phyloP scores from a whole-genome alignment of 306 rosid genomes.

The Castanea sativa region DNA sequence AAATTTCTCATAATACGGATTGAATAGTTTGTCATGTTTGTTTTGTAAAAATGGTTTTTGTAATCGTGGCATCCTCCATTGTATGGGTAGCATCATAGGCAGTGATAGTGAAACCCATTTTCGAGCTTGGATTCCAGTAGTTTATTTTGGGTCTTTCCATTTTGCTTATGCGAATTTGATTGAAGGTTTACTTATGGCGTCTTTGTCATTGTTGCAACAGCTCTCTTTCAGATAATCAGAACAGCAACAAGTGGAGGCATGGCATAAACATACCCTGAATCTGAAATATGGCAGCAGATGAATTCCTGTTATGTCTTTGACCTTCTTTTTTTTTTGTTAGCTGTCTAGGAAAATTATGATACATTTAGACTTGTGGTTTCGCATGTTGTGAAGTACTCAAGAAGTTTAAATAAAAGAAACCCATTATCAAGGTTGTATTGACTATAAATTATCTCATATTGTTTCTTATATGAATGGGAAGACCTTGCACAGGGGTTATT shows the following conservation, averaged over 20 bases:
- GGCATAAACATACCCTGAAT: constrained; percentile 47
- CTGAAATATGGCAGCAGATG: constrained; percentile 17
- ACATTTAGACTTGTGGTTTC: constrained; percentile 41
- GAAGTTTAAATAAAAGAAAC: constrained; percentile 21
- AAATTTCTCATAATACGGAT: no score
- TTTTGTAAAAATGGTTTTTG: no score
- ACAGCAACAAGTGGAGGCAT: constrained; percentile 92
- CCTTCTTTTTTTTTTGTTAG: constrained; percentile 17
- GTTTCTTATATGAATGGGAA: no score
- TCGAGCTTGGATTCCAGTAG: background rate
- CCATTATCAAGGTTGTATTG: background rate
- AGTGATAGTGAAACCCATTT: background rate
- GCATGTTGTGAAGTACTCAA: constrained; percentile 41
- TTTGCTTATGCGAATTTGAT: background rate
- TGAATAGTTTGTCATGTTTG: no score
- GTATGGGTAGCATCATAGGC: background rate
- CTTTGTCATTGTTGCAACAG: constrained; percentile 37
- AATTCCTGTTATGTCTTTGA: background rate
- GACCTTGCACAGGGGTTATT: no score
- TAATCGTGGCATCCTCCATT: no score
- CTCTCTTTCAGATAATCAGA: constrained; percentile 96
- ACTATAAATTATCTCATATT: background rate
- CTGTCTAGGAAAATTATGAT: constrained; percentile 35
- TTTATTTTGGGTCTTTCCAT: background rate
- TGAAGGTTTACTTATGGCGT: constrained; percentile 12